phyloP scores from a whole-genome alignment of 371 early-diverging fungal species.

The Batrachochytrium dendrobatidis region DNA sequence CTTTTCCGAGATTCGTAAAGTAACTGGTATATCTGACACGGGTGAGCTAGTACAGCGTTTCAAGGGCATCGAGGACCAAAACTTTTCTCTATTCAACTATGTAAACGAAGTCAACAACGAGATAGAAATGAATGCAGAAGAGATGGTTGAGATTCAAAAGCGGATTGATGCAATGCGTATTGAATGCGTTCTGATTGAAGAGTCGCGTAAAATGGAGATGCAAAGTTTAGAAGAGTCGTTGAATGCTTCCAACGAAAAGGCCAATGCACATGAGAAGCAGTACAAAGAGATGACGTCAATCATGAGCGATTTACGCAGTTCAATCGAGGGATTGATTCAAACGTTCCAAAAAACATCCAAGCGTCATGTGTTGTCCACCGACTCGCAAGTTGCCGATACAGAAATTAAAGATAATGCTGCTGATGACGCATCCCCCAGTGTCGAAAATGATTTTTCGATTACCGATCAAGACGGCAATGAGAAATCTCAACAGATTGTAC shows the following conservation, averaged over 20 bases:
- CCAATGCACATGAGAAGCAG: constrained; percentile 26
- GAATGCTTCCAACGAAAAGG: constrained; percentile 15
- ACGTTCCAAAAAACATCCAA: constrained; percentile 22
- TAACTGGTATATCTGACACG: constrained; percentile 41
- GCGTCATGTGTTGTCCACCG: neutral
- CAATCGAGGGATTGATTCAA: constrained; percentile 26
- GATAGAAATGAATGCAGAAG: constrained; percentile 44
- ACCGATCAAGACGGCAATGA: too few relatives aligned
- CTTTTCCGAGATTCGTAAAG: constrained; percentile 38
- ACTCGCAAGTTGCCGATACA: too few relatives aligned
- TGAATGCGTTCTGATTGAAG: constrained; percentile 31
- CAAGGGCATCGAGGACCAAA: constrained; percentile 50
- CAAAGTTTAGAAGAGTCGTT: constrained; percentile 26
- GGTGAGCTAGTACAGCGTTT: constrained; percentile 44
- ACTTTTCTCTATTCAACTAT: constrained; percentile 55
- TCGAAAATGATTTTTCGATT: too few relatives aligned
- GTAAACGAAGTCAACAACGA: constrained; percentile 53
- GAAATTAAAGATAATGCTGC: neutral
- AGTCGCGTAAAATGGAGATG: constrained; percentile 26
- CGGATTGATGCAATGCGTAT: constrained; percentile 32
- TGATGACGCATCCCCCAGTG: neutral
- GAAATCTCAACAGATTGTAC: too few relatives aligned
- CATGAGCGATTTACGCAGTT: constrained; percentile 26
- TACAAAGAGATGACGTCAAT: constrained; percentile 28
- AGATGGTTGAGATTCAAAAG: constrained; percentile 37